A percentile compares a stretch with the other conserved stretches of the same genome.
These are phyloP conservation scores for Odontarrhena argentea DNA, from an alignment of 345 rosid species.

Conservation along the genomic window DNA sequence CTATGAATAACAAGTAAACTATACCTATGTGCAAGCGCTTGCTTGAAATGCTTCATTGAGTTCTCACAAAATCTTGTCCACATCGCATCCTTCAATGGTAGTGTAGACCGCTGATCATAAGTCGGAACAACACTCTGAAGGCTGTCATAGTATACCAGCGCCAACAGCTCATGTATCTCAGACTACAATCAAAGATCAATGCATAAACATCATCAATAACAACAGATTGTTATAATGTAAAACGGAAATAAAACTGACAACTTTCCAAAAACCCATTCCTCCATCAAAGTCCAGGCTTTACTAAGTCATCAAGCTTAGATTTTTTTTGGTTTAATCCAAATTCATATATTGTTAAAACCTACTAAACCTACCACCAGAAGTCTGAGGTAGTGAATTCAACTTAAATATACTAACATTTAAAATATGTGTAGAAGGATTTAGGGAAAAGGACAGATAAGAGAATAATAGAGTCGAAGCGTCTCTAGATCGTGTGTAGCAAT, in stretches of 20 bases:
- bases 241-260: constrained; percentile 17
- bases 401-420: constrained; percentile 15
- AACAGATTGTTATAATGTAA: constrained; percentile 10
- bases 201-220: constrained; percentile 34
- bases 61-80: constrained; percentile 81
- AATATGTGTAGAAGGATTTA: constrained; percentile 8
- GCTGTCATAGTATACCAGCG: constrained; percentile 96
- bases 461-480: constrained; percentile 6
- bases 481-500: background rate
- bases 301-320: constrained; percentile 2
- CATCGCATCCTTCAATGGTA: constrained; percentile 76
- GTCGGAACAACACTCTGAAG: constrained; percentile 95
- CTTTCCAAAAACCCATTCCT: constrained; percentile 20
- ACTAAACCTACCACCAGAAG: constrained; percentile 25
- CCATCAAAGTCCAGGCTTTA: constrained; percentile 19
- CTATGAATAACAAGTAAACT: constrained; percentile 21
- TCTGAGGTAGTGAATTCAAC: constrained; percentile 18
- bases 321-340: constrained; percentile 12
- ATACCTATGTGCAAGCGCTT: constrained; percentile 83
- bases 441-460: background rate
- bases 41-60: constrained; percentile 84
- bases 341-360: constrained; percentile 10
- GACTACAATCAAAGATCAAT: constrained; percentile 56
- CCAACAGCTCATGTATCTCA: constrained; percentile 92
- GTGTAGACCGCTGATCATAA: constrained; percentile 80